These are phyloP conservation scores for Metschnikowia lochheadii DNA, from an alignment of 805 yeast genomes.

Conservation along the genomic window DNA sequence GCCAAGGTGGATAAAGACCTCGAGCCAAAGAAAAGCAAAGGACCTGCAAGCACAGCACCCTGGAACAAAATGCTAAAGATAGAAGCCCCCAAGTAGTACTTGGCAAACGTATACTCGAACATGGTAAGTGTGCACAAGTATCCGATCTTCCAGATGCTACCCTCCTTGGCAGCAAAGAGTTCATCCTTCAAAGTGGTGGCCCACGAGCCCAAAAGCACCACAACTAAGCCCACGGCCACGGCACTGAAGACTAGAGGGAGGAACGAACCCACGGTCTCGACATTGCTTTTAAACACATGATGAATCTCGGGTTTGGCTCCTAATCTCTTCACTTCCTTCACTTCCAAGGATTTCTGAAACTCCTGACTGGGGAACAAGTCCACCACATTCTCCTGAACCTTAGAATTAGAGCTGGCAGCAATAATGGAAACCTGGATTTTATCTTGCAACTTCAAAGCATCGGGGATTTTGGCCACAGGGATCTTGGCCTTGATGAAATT, in stretches of 20 bases:
- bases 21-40: conserved; percentile 61
- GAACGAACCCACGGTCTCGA: conserved; percentile 46
- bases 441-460: conserved; percentile 32
- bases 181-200: conserved; percentile 21
- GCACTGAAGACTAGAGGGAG: conserved; percentile 51
- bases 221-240: conserved; percentile 38
- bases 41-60: conserved; percentile 45
- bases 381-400: conserved; percentile 22
- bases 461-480: conserved; percentile 29
- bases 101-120: conserved; percentile 51
- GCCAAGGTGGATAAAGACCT: conserved; percentile 53
- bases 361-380: conserved; percentile 30
- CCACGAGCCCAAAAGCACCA: conserved; percentile 46
- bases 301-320: conserved; percentile 57
- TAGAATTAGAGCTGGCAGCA: conserved; percentile 23
- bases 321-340: conserved; percentile 31
- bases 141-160: conserved; percentile 32
- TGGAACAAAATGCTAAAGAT: conserved; percentile 57
- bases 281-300: conserved; percentile 57
- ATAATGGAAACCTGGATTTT: conserved; percentile 29
- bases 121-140: conserved; percentile 47
- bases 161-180: conserved; percentile 22
- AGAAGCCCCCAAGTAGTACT: conserved; percentile 55
- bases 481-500: conserved; percentile 23
- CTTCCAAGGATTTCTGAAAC: conserved; percentile 22